phyloP scores from a whole-genome alignment of 345 rosid genomes.

The Ailanthus altissimus region DNA sequence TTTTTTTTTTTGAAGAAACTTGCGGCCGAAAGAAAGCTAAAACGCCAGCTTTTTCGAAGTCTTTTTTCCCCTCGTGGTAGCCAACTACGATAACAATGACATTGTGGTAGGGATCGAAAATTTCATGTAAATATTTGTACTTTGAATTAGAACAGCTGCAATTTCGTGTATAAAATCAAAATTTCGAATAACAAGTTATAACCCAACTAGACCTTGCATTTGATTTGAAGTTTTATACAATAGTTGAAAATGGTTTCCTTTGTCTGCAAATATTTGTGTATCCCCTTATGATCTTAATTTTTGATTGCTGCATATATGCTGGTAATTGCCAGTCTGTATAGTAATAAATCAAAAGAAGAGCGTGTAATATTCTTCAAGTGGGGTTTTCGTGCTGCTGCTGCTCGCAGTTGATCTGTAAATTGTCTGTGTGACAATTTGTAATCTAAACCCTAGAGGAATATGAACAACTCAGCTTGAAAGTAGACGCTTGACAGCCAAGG shows the following conservation, averaged over 20 bases:
- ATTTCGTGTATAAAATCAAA: not conserved
- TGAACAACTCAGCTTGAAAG: not conserved
- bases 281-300: not conserved
- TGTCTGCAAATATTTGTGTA: not conserved
- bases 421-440: not conserved
- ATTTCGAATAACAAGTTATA: not conserved
- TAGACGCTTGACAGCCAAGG: not conserved
- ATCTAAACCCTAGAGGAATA: not conserved
- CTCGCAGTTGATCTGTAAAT: not conserved
- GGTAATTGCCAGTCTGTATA: not conserved
- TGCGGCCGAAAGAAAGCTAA: slow-evolving; percentile 3
- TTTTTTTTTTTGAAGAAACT: slow-evolving; percentile 7
- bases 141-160: not conserved
- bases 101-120: not conserved
- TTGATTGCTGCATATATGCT: not conserved
- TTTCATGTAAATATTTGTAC: not conserved
- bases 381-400: not conserved
- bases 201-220: not conserved
- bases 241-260: not conserved
- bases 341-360: not conserved
- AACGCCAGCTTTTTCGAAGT: not conserved
- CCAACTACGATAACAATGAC: no score
- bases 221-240: not conserved
- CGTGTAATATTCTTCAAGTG: not conserved
- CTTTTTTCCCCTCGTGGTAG: not conserved